These are phyloP conservation scores for Yamagishiella unicocca DNA, from an alignment of 139 green algal species.

Conservation along the genomic window DNA sequence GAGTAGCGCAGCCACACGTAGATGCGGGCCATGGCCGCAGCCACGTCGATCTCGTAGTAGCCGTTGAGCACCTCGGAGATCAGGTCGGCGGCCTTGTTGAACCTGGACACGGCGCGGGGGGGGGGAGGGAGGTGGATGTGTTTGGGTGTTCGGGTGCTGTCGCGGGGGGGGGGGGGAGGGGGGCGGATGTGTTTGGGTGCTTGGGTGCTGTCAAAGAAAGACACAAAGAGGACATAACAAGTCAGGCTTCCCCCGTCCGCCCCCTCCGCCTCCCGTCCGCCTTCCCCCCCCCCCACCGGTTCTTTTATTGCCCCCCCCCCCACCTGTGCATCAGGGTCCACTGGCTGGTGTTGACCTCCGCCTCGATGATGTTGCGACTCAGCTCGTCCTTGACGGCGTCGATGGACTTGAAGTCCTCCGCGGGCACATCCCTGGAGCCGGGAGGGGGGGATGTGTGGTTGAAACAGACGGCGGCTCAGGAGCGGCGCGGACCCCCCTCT, in stretches of 20 bases:
- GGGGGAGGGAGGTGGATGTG: neutral
- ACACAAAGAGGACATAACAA: no score
- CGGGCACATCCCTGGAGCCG: slow-evolving; percentile 17
- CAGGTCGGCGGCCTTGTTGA: slow-evolving; percentile 93
- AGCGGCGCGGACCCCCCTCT: no score
- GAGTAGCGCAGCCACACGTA: slow-evolving; percentile 97
- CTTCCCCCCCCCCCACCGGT: neutral
- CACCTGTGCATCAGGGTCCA: slow-evolving; percentile 98
- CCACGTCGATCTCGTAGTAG: slow-evolving; percentile 71
- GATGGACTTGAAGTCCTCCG: neutral
- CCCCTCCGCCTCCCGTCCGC: neutral
- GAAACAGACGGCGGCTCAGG: neutral
- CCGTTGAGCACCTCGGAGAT: slow-evolving; percentile 73
- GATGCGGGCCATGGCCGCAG: slow-evolving; percentile 79
- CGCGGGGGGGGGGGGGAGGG: neutral
- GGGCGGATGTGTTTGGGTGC: neutral
- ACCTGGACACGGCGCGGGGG: slow-evolving; percentile 52
- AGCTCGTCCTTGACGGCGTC: slow-evolving; percentile 71
- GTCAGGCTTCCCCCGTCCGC: neutral
- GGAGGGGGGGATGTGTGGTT: neutral
- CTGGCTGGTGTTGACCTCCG: slow-evolving; percentile 74
- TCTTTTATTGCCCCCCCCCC: neutral
- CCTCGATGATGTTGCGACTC: slow-evolving; percentile 82
- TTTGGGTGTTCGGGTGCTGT: neutral
- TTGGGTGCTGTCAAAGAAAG: neutral